Percentiles rank a stretch among this genome's conserved stretches.
phyloP scores from a whole-genome alignment of 164 flowering plant species.

The Aristolochia contorta region DNA sequence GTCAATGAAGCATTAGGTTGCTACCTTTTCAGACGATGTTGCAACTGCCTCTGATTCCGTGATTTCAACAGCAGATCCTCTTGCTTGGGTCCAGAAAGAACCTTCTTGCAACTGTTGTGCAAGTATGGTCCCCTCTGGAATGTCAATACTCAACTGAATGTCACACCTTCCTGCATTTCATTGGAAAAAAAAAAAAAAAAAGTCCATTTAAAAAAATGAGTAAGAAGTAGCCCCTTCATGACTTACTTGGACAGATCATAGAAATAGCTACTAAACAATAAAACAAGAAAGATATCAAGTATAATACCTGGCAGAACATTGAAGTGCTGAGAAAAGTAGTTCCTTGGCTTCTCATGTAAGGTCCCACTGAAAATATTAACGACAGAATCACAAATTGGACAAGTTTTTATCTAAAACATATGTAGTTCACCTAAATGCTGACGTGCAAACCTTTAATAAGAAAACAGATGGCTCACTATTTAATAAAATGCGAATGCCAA shows the following conservation, averaged over 20 bases:
- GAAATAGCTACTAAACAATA: not conserved
- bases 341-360: slow-evolving; percentile 17
- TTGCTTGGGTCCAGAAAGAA: slow-evolving; percentile 79
- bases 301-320: slow-evolving; percentile 62
- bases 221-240: not conserved
- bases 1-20: not conserved
- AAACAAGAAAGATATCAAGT: not conserved
- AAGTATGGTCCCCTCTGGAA: slow-evolving; percentile 59
- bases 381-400: no score
- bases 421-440: no score
- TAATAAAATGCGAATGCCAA: no score
- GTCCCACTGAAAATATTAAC: slow-evolving; percentile 22
- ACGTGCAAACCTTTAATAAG: no score
- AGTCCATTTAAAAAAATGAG: not conserved
- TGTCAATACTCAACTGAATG: slow-evolving; percentile 42
- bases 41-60: slow-evolving; percentile 29
- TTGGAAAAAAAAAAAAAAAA: no score
- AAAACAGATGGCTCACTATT: no score
- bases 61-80: slow-evolving; percentile 70
- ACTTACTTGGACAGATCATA: not conserved
- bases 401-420: no score
- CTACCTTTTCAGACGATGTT: slow-evolving; percentile 49
- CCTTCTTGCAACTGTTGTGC: slow-evolving; percentile 66
- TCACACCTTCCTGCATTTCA: slow-evolving; percentile 48
- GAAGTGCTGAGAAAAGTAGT: slow-evolving; percentile 47